Evolutionary conservation across 768 basidiomycete genomes (phyloP).

Genomic region (Agrocybe chaxingu): DNA sequence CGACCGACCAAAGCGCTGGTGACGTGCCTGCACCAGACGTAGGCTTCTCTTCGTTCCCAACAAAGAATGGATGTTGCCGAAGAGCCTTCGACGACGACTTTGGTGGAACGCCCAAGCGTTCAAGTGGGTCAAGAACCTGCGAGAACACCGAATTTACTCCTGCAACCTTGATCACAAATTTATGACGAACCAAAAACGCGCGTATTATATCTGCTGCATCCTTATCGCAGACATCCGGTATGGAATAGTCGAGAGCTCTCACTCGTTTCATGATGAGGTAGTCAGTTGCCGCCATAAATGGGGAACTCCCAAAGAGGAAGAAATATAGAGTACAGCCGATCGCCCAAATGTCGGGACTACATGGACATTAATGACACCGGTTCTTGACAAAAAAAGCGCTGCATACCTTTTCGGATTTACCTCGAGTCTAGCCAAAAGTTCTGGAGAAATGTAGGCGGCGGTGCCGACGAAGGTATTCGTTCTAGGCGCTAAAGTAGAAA

Average conservation of each 20-base stretch:
- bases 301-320: conserved; percentile 87
- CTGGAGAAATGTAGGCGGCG: conserved; percentile 23
- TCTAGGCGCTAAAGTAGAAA: conserved; percentile 16
- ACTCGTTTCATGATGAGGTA: conserved; percentile 96
- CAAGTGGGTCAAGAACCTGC: conserved; percentile 54
- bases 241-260: conserved; percentile 80
- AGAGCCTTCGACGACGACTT: conserved; percentile 40
- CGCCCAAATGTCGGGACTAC: conserved; percentile 92
- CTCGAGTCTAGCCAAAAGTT: conserved; percentile 57
- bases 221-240: conserved; percentile 82
- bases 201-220: conserved; percentile 79
- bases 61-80: conserved; percentile 62
- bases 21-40: conserved; percentile 7
- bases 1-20: conserved; percentile 21
- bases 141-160: conserved; percentile 9
- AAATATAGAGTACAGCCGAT: conserved; percentile 93
- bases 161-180: not conserved
- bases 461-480: conserved; percentile 31
- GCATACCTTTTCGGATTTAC: conserved; percentile 75
- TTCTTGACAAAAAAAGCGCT: conserved; percentile 1
- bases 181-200: conserved; percentile 61
- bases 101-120: conserved; percentile 57
- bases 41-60: conserved; percentile 11
- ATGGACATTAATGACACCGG: conserved; percentile 9
- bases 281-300: conserved; percentile 88